These are phyloP conservation scores for Francoa sonchifolia DNA, from an alignment of 441 rosid species.

Conservation along the genomic window DNA sequence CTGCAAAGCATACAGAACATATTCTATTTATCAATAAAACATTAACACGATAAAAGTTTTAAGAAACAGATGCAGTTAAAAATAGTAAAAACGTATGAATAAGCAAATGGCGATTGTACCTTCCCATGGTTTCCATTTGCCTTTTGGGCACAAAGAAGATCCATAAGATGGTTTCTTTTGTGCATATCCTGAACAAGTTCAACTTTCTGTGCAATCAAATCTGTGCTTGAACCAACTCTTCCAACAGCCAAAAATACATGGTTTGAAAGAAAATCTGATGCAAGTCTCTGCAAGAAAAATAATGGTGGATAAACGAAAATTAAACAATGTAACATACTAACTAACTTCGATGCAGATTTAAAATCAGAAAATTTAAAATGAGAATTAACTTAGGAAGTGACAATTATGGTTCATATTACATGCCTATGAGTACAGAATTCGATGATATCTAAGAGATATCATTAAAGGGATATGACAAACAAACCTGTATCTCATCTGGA, in stretches of 20 bases:
- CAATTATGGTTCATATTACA: too few species aligned
- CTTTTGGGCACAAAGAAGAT: constrained; percentile 13
- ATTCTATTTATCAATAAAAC: background rate
- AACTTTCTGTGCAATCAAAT: constrained; percentile 23
- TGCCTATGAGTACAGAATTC: too few species aligned
- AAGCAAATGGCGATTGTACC: constrained; percentile 11
- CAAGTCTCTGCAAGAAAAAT: constrained; percentile 24
- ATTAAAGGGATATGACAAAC: too few species aligned
- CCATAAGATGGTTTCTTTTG: constrained; percentile 17
- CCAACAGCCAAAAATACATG: constrained; percentile 27
- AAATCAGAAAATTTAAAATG: too few species aligned
- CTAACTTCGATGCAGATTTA: too few species aligned
- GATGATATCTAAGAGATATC: too few species aligned
- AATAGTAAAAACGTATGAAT: background rate
- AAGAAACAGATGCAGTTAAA: too few species aligned
- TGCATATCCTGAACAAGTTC: constrained; percentile 22
- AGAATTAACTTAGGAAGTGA: too few species aligned
- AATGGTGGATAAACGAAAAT: background rate
- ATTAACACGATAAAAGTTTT: too few species aligned
- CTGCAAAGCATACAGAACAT: constrained; percentile 14
- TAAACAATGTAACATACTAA: too few species aligned
- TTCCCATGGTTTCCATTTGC: constrained; percentile 11
- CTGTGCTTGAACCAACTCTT: constrained; percentile 34
- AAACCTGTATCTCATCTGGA: constrained; percentile 28
- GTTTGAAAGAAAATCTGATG: constrained; percentile 25